Percentiles rank a stretch among this genome's conserved stretches.
These are phyloP conservation scores for Ganoderma boninense DNA, from an alignment of 1,284 basidiomycete species.

Conservation along the genomic window DNA sequence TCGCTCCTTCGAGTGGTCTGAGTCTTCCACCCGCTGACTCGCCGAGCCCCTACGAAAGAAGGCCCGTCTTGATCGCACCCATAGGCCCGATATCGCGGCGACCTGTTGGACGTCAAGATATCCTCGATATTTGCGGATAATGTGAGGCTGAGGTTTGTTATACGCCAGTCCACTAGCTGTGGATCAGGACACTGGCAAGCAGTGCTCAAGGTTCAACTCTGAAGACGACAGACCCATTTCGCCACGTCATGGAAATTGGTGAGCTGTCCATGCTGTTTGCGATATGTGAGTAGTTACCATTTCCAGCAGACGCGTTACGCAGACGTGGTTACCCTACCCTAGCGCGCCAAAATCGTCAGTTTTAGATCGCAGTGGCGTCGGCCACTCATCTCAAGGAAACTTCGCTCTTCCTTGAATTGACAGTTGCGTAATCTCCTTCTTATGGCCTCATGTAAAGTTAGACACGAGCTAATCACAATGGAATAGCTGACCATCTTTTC, in stretches of 20 bases:
- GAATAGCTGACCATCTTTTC: constrained; percentile 1
- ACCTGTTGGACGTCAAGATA: background rate
- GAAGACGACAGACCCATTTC: background rate
- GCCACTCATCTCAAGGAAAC: background rate
- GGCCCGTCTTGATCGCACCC: background rate
- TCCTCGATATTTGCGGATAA: background rate
- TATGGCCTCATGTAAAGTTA: background rate
- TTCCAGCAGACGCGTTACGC: background rate
- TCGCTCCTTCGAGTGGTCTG: no score
- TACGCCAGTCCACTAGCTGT: background rate
- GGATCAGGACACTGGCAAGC: background rate
- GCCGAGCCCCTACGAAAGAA: background rate
- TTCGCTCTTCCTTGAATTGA: background rate
- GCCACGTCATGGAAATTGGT: background rate
- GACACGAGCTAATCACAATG: background rate
- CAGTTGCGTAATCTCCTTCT: background rate
- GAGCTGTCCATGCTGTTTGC: background rate
- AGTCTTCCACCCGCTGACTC: no score
- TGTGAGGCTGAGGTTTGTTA: background rate
- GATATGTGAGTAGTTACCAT: background rate
- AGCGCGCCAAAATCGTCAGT: background rate
- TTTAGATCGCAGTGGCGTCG: background rate
- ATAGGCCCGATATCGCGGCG: background rate
- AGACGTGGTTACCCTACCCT: background rate
- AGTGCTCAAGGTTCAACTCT: background rate